Percentiles rank a stretch among this genome's conserved stretches.
These are phyloP conservation scores for Coemansia interrupta DNA, from an alignment of 192 early-diverging fungal genomes.

Conservation along the genomic window DNA sequence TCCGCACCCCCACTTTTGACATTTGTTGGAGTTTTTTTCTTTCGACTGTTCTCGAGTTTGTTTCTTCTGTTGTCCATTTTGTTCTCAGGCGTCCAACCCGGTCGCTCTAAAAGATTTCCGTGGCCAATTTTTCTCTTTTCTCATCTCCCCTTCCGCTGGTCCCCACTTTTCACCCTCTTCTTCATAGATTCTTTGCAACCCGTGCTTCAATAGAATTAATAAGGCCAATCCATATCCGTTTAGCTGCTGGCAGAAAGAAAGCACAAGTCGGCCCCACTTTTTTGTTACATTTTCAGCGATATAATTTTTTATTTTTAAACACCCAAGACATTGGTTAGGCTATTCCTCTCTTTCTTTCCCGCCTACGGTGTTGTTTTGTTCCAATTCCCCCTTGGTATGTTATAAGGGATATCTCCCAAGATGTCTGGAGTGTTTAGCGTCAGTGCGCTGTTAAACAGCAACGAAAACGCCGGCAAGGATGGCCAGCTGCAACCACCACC, in stretches of 20 bases:
- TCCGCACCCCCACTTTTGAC: not conserved
- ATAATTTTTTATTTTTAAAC: too few relatives aligned
- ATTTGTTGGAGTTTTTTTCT: conserved; percentile 13
- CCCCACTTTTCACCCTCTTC: not conserved
- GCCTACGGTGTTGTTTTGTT: not conserved
- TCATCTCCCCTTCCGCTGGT: too few relatives aligned
- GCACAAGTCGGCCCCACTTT: too few relatives aligned
- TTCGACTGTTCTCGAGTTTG: not conserved
- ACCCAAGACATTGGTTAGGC: too few relatives aligned
- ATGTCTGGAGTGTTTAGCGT: conserved; percentile 27
- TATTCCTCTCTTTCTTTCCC: not conserved
- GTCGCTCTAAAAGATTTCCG: too few relatives aligned
- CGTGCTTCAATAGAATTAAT: too few relatives aligned
- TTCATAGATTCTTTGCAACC: not conserved
- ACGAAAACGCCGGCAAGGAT: conserved; percentile 2
- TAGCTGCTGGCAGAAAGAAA: too few relatives aligned
- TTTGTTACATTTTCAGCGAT: too few relatives aligned
- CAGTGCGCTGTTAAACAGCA: conserved; percentile 37
- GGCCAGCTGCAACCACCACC: not conserved
- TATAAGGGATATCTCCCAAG: not conserved
- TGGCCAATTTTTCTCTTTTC: too few relatives aligned
- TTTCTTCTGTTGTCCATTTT: not conserved
- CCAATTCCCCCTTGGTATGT: not conserved
- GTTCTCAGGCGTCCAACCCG: too few relatives aligned
- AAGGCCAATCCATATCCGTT: too few relatives aligned